Evolutionary conservation across 1,284 basidiomycete species (phyloP), one percentile per base, ranked within the genome.

Genomic region (Neonothopanus nambi): DNA sequence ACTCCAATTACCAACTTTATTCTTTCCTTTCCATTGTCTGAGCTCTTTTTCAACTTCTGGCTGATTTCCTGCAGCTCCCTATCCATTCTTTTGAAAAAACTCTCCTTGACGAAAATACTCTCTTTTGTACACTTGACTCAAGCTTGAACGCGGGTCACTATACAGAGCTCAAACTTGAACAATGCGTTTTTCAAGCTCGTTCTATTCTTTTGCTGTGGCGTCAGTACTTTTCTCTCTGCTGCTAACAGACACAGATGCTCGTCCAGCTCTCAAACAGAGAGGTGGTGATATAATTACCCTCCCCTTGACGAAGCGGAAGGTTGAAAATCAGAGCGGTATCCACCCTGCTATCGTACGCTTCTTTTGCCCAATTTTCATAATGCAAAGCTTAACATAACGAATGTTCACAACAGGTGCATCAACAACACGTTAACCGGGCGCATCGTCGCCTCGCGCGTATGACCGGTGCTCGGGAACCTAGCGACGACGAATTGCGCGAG

Each of bases 401-500:
- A 45, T 45, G n/a, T n/a, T n/a, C n/a, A n/a, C n/a, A n/a, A 17
- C 24, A 91, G 89, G 68, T 79, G 51, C 69, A 85, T 42, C 88
- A 90, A 67, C 89, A 87, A 68, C 77, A 86, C 61, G 79, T 87
- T 57, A 91, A 90, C 69, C 81, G 81, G 48, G 76, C 79, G 51
- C 72, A 80, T 54, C 79, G 76, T 55, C 86, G 89, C 52, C 74
- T 84, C 52, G 87, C 88, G 5, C 83, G 77, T 52, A 87, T 91
- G 82, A 81, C 79, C 7, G 82, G 85, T 17, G 78, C 78, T 42
- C 69, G 70, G 13, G 73, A 66, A 9, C 85, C 84, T 2, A 71
- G 77, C 21, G 71, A 73, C 36, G 69, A 74, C 26, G 73, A 78
- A 18, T 74, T 90, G 46, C 70, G 71, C 37, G 70, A 66, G 15